Conservation (phyloP, 257 asterid genomes). For the Mentha longifolia region DNA sequence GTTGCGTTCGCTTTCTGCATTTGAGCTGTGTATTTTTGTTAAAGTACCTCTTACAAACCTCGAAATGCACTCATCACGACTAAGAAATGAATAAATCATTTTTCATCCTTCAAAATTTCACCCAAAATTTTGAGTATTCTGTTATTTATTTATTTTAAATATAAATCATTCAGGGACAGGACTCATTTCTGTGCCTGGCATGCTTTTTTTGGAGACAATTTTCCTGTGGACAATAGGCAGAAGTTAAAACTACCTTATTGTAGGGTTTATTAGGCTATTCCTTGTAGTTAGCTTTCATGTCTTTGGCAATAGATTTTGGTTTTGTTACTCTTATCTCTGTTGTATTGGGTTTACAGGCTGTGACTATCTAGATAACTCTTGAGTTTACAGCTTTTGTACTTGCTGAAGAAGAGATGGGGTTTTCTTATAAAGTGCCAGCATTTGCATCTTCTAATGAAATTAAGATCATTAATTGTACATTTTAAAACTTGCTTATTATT, state of each 20-base stretch:
- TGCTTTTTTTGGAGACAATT: conserved; percentile 15
- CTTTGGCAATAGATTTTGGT: background rate
- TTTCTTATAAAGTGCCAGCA: conserved; percentile 7
- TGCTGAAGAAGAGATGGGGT: background rate
- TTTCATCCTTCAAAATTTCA: background rate
- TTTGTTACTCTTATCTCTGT: conserved; percentile 7
- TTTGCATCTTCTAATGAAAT: conserved; percentile 14
- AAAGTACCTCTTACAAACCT: background rate
- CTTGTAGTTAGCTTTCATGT: background rate
- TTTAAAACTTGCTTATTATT: conserved; percentile 35
- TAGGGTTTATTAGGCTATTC: conserved; percentile 2
- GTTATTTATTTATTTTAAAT: background rate
- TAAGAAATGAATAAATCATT: background rate
- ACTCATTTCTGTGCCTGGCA: background rate
- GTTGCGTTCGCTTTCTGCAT: conserved; percentile 16
- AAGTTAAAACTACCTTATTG: conserved; percentile 9
- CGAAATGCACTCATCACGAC: background rate
- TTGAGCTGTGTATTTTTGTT: conserved; percentile 6
- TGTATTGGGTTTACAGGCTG: background rate
- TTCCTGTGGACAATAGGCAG: conserved; percentile 7
- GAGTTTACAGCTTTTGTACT: conserved; percentile 17
- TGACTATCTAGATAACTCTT: conserved; percentile 6
- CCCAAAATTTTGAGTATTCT: background rate
- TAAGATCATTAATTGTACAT: conserved; percentile 16
- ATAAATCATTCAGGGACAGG: background rate